Evolutionary conservation across 768 basidiomycete genomes (phyloP).

Genomic region (Macrolepiota fuliginosa): DNA sequence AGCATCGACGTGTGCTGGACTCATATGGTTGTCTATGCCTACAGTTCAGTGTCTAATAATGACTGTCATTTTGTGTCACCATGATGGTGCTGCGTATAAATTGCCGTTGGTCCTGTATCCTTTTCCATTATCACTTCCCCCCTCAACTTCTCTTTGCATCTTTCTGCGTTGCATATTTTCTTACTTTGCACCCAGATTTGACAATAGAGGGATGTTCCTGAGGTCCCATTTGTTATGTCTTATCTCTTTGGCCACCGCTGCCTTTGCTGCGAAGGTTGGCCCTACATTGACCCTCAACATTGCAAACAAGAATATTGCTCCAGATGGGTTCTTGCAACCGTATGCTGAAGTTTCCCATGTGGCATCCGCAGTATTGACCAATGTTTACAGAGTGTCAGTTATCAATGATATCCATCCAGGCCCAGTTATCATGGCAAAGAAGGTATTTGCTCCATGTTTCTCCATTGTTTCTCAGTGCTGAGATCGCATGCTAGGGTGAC

Average conservation of each 20-base stretch:
- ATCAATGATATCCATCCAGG: not conserved
- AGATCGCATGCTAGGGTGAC: not conserved
- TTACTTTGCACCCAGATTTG: not conserved
- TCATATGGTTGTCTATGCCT: not conserved
- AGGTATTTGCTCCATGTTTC: not conserved
- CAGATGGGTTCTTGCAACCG: not conserved
- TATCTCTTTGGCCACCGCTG: too few relatives aligned
- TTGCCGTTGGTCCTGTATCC: not conserved
- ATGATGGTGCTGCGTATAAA: not conserved
- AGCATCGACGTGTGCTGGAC: not conserved
- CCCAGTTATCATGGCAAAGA: not conserved
- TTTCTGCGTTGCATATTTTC: not conserved
- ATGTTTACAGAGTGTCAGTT: not conserved
- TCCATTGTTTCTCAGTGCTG: not conserved
- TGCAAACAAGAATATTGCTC: not conserved
- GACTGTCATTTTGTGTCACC: too few relatives aligned
- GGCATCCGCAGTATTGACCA: not conserved
- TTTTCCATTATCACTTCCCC: not conserved
- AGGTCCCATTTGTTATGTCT: not conserved
- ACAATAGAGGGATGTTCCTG: not conserved
- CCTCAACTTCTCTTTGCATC: too few relatives aligned
- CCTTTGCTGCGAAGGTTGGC: not conserved
- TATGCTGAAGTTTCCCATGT: not conserved
- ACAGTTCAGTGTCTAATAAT: too few relatives aligned
- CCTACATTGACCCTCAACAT: not conserved